These are phyloP conservation scores for Dysphania ambrosioides DNA, from an alignment of 148 eudicot species.

Conservation along the genomic window DNA sequence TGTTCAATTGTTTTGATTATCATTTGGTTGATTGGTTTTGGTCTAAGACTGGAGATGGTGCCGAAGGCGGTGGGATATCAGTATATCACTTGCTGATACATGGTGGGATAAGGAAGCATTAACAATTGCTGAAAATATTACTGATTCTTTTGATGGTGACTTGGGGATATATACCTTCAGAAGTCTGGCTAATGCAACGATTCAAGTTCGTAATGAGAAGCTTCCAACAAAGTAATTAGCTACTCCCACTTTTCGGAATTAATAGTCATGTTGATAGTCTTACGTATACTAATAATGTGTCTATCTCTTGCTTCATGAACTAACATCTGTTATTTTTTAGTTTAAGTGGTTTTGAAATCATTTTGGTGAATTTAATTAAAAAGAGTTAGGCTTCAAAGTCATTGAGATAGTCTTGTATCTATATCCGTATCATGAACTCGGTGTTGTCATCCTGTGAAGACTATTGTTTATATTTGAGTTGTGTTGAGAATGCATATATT, in stretches of 20 bases:
- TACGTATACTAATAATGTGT: no score
- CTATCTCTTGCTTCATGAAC: background rate
- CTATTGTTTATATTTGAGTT: background rate
- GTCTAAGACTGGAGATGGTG: slow-evolving; percentile 80
- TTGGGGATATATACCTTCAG: slow-evolving; percentile 74
- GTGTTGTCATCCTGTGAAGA: no score
- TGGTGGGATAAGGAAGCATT: slow-evolving; percentile 79
- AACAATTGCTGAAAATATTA: slow-evolving; percentile 61
- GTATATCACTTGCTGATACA: slow-evolving; percentile 73
- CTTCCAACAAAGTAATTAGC: slow-evolving; percentile 69
- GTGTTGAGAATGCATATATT: background rate
- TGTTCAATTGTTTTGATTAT: background rate
- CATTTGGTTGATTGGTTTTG: slow-evolving; percentile 10
- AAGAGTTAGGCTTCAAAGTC: background rate
- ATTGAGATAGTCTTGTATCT: background rate
- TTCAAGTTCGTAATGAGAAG: slow-evolving; percentile 85
- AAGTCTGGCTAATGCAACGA: slow-evolving; percentile 53
- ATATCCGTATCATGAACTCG: background rate
- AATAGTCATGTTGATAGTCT: no score
- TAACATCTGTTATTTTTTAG: background rate
- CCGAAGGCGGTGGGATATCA: slow-evolving; percentile 83
- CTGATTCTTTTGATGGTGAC: slow-evolving; percentile 62
- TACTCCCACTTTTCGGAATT: no score
- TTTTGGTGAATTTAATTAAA: background rate
- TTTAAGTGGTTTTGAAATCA: background rate